Percentiles rank a stretch among this genome's conserved stretches.
These are phyloP conservation scores for Penicillium turbatum DNA, from an alignment of 495 filamentous ascomycete species.

Conservation along the genomic window DNA sequence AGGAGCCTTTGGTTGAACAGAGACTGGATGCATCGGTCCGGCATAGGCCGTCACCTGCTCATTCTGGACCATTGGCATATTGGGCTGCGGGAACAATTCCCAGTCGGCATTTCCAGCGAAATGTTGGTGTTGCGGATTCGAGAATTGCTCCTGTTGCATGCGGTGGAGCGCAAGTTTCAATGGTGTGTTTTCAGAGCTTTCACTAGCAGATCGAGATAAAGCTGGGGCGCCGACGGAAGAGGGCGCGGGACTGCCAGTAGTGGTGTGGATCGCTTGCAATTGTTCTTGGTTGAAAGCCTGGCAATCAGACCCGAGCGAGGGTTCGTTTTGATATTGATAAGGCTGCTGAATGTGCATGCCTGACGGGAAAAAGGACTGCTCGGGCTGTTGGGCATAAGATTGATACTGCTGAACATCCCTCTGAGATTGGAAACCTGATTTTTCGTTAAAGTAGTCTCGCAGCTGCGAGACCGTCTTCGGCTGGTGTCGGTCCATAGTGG, in stretches of 20 bases:
- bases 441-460: constrained; percentile 34
- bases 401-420: constrained; percentile 16
- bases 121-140: constrained; percentile 5
- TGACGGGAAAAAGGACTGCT: constrained; percentile 9
- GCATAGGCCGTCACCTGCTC: constrained; percentile 21
- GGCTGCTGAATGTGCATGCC: constrained; percentile 6
- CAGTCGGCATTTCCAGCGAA: constrained; percentile 18
- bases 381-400: constrained; percentile 11
- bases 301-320: constrained; percentile 23
- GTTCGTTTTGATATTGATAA: constrained; percentile 22
- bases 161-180: constrained; percentile 16
- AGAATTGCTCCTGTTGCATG: constrained; percentile 18
- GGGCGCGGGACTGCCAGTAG: constrained; percentile 10
- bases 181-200: constrained; percentile 18
- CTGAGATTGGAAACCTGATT: constrained; percentile 22
- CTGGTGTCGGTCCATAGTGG: constrained; percentile 18
- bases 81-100: constrained; percentile 26
- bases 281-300: constrained; percentile 36
- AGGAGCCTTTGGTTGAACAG: constrained; percentile 38
- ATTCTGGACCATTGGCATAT: constrained; percentile 15
- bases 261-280: constrained; percentile 30
- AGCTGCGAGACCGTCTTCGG: constrained; percentile 28
- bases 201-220: constrained; percentile 24
- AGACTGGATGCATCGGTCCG: constrained; percentile 32
- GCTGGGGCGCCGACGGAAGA: constrained; percentile 17